Base-by-base conservation (phyloP, 805 yeast species). In the Dipodascus albidus region DNA sequence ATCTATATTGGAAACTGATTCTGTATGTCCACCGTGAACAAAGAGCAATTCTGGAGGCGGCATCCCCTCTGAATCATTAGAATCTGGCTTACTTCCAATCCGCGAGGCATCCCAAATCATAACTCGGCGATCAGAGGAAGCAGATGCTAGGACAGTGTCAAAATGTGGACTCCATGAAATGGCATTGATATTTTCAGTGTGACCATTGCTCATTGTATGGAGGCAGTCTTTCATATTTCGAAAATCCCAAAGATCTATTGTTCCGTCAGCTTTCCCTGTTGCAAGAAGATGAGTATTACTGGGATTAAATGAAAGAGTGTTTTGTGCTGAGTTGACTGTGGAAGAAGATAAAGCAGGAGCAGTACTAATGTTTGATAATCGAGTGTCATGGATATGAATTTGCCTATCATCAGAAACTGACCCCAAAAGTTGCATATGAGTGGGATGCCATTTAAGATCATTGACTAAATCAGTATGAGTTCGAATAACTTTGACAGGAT, bases 1-100 rank as follows among this genome's bases (percentile, higher is more conserved):
- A 33, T 80, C 76, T 24, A 88, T 68, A 60, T 89, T 97, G 58
- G 84, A 85, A 2, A 90, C 87, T 2, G 91, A 89, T n/a, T 84
- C 71, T 77, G 83, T 76, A 66, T 90, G 98, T 0, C 97, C 97
- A 2, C 82, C 83, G 67, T 90, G 98, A 2, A 75, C 73, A 63
- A 90, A 89, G 4, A 80, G 48, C 52, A 76, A 62, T 51, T 60
- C 66, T 19, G 64, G 62, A 1, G 60, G 65, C 1, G 51, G 63
- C 20, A 17, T 38, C 2, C 61, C 60, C 2, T 60, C 55, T 23
- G 62, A 57, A 4, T 58, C 50, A 47, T 54, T 52, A 19, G 35
- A 23, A 44, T 47, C 14, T 23, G 23, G 27, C 57, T 56, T 52
- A 2, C 53, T 59, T 0, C 59, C 59, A 2, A 58, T 54, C 20